Percentiles rank a stretch among this genome's conserved stretches.
Evolutionary conservation across 2,329 filamentous ascomycete species (phyloP).

Genomic region (Magnaporthiopsis incrustans): DNA sequence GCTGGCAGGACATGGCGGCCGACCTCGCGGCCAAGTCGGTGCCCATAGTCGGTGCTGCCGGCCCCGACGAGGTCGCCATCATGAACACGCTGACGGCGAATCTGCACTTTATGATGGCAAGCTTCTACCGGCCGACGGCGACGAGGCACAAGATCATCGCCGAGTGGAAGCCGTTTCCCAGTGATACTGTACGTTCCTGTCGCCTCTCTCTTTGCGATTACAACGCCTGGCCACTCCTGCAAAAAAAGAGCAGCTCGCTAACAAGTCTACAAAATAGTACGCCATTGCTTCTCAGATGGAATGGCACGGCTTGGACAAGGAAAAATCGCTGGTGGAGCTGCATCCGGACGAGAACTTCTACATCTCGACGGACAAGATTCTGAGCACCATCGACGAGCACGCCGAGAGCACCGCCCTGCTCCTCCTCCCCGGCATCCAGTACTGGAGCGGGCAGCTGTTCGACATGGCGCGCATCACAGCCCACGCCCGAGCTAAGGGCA

Average conservation of each 20-base stretch:
- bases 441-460: slow-evolving; percentile 84
- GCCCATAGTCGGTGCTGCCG: slow-evolving; percentile 63
- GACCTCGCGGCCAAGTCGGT: slow-evolving; percentile 62
- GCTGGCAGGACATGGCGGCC: slow-evolving; percentile 76
- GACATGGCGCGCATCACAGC: slow-evolving; percentile 75
- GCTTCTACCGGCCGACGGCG: slow-evolving; percentile 68
- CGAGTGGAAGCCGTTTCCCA: slow-evolving; percentile 87
- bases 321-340: slow-evolving; percentile 65
- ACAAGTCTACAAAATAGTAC: slow-evolving; percentile 42
- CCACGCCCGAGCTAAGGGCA: slow-evolving; percentile 52
- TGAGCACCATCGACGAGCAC: slow-evolving; percentile 66
- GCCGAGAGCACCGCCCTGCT: slow-evolving; percentile 66
- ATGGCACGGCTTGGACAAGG: slow-evolving; percentile 59
- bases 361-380: slow-evolving; percentile 62
- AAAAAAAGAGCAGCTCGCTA: background rate
- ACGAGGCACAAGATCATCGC: slow-evolving; percentile 69
- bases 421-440: slow-evolving; percentile 81
- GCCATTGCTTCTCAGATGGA: slow-evolving; percentile 74
- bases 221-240: background rate
- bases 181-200: slow-evolving; percentile 51
- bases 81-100: slow-evolving; percentile 86
- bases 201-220: too few species aligned
- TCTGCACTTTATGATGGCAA: slow-evolving; percentile 73
- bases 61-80: slow-evolving; percentile 64
- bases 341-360: slow-evolving; percentile 54